Conservation (phyloP, 176 grass and related monocot genomes). For the Cenchrus americanus region DNA sequence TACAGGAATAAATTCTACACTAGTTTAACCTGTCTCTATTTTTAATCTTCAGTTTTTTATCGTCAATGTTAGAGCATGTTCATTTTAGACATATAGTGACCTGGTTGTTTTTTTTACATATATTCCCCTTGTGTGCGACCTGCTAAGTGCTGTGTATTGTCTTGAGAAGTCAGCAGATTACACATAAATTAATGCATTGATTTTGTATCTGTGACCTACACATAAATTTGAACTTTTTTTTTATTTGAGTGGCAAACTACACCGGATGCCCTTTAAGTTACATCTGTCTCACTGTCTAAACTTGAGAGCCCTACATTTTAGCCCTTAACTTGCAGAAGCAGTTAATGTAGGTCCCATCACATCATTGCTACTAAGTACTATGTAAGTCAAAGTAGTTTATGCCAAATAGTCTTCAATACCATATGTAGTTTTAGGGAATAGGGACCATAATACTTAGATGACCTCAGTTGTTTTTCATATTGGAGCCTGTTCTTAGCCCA, state of each 20-base stretch:
- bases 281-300: not conserved
- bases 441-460: not conserved
- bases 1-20: conserved; percentile 1
- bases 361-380: too few species aligned
- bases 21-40: not conserved
- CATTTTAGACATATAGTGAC: not conserved
- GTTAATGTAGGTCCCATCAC: too few species aligned
- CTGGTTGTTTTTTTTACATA: not conserved
- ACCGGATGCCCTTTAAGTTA: not conserved
- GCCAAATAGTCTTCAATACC: too few species aligned
- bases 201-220: not conserved
- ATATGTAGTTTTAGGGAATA: not conserved
- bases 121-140: not conserved
- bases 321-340: not conserved
- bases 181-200: not conserved
- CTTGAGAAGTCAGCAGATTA: not conserved
- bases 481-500: not conserved
- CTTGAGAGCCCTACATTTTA: not conserved
- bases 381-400: too few species aligned
- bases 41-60: too few species aligned
- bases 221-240: too few species aligned
- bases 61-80: too few species aligned
- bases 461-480: not conserved
- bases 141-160: not conserved
- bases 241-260: not conserved